Evolutionary conservation across 179 eudicot genomes (phyloP), one percentile per base, ranked within the genome.

Genomic region (Amaranthus tricolor): DNA sequence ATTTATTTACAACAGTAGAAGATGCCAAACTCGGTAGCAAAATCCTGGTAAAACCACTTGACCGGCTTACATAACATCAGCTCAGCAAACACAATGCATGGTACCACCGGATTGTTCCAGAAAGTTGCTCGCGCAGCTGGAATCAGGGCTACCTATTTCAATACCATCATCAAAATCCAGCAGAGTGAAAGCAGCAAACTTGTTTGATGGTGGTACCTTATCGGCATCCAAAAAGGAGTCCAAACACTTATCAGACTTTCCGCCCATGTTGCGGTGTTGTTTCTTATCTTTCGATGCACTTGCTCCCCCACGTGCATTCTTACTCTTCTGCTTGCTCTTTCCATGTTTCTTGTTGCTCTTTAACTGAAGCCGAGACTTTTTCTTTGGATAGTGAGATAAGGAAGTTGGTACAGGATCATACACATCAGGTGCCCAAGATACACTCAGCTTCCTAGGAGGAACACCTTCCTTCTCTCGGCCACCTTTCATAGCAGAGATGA

Each of bases 371-470:
- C 68, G 84, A 67, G 21, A 76, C 83, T 82, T 88, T 71, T 79
- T 86, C 78, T 84, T 82, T 57, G 85, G 88, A 14, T 74, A 47
- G 66, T 89, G 92, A 48, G 94, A 87, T 13, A 85, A 74, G 12
- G 97, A 80, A 15, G 97, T 81, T 19, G 98, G 97, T 61, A 78
- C 78, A 6, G 98, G 98, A 75, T 93, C 98, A 54, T 89, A 91
- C 54, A 93, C 98, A 47, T 93, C 98, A 50, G 98, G 93, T n/a
- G 98, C 91, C 98, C 98, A 93, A n/a, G 90, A 84, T 54, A 93
- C 95, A 6, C 85, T 81, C 66, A 85, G 83, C 78, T 83, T 87
- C 86, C 75, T 84, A 3, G 74, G 80, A 55, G 88, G 82, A 13
- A 56, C 68, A n/a, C 91, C 95, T 69, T 76, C 86, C 82, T 84